These are phyloP conservation scores for Aspergillus pseudoglaucus DNA, from an alignment of 2,329 filamentous ascomycete species.

Conservation along the genomic window DNA sequence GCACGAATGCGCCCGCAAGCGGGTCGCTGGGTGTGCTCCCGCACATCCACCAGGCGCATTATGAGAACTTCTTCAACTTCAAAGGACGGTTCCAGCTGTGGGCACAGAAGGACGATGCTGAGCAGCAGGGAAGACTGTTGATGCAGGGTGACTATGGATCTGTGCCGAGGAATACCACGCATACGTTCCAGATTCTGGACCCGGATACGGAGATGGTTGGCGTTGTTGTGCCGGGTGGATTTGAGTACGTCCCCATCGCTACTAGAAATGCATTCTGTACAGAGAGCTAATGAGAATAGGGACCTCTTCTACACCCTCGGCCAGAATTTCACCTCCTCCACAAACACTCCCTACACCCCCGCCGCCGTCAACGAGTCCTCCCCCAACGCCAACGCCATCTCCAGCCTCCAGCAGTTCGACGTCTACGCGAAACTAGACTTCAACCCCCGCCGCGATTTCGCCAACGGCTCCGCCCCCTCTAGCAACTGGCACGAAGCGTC, in stretches of 20 bases:
- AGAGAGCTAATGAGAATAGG: slow-evolving; percentile 4
- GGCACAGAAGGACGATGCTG: slow-evolving; percentile 28
- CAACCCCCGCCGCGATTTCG: slow-evolving; percentile 33
- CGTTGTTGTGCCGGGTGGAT: slow-evolving; percentile 43
- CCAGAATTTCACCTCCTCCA: slow-evolving; percentile 29
- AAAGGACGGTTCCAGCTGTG: slow-evolving; percentile 44
- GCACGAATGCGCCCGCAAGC: slow-evolving; percentile 37
- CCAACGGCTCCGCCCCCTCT: slow-evolving; percentile 37
- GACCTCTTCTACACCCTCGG: slow-evolving; percentile 40
- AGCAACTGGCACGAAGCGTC: slow-evolving; percentile 34
- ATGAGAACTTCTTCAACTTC: slow-evolving; percentile 44
- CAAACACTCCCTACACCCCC: slow-evolving; percentile 33
- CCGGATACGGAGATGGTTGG: slow-evolving; percentile 45
- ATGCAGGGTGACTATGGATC: slow-evolving; percentile 42
- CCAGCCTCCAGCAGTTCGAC: slow-evolving; percentile 35
- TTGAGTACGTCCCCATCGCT: slow-evolving; percentile 31
- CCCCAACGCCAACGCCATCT: slow-evolving; percentile 27
- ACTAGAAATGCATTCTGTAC: neutral
- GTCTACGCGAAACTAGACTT: slow-evolving; percentile 40
- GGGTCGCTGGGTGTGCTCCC: slow-evolving; percentile 37
- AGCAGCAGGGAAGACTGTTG: slow-evolving; percentile 36
- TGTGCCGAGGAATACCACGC: slow-evolving; percentile 41
- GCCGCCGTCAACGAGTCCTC: slow-evolving; percentile 22
- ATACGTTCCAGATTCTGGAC: slow-evolving; percentile 45
- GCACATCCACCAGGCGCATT: slow-evolving; percentile 38